Base-by-base conservation (phyloP, 73 alveolate genomes). In the Strombidium stylifer region DNA sequence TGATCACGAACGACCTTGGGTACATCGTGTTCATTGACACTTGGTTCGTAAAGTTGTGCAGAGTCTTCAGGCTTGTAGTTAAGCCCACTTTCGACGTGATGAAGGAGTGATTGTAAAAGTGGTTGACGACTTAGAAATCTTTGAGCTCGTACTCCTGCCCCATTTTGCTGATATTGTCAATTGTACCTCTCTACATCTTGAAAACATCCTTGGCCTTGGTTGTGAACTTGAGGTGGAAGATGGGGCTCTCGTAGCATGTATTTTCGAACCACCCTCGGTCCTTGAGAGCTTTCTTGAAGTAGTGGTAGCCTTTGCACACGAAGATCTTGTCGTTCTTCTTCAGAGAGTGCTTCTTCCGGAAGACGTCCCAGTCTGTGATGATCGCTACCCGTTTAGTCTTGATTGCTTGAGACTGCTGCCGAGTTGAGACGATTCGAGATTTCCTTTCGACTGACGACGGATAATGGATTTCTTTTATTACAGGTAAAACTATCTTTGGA, bases 191-290 rank as follows among this genome's bases (percentile, higher is more conserved):
- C n/a, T n/a, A n/a, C n/a, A n/a, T n/a, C n/a, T n/a, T n/a, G n/a
- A n/a, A n/a, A n/a, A n/a, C n/a, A n/a, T n/a, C n/a, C n/a, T n/a
- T n/a, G 57, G 21, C 21, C 24, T 41, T 60, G 3, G 41, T 50
- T 41, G 75, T 60, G 23, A 60, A 91, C 37, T 84, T 88, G 46
- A 81, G 76, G 73, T 91, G 96, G 73, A 87, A 96, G 47, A 93
- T 71, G 18, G 94, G 89, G 31, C 92, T 70, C 14, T 84, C 71
- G 14, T 30, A 45, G 52, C 94, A 96, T 34, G 91, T 79, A 60
- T 83, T 87, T 75, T 88, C 97, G 25, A 71, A 77, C 98, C 99
- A 96, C 24, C 99, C 98, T 74, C 99, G 74, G 32, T 87, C 77
- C 11, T 42, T 42, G 31, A 96, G 71, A 0, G 98, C 93, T 76